Evolutionary conservation across 2,329 filamentous ascomycete species (phyloP).

Genomic region (Ophiosphaerella narmari): DNA sequence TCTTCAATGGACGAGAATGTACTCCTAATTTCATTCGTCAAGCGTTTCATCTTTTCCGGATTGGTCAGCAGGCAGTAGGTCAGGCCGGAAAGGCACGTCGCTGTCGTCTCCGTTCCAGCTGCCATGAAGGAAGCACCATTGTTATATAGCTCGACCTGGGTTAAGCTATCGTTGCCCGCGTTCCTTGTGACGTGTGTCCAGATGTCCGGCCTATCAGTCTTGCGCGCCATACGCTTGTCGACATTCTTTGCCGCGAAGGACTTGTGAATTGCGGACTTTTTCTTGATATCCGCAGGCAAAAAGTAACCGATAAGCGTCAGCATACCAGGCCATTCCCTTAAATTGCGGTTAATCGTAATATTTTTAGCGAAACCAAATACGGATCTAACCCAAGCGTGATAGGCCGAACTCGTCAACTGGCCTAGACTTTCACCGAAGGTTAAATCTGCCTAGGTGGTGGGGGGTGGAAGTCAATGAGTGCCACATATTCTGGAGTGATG

Average conservation of each 20-base stretch:
- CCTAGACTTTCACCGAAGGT: constrained; percentile 36
- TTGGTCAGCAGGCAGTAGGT: constrained; percentile 32
- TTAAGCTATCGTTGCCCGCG: constrained; percentile 14
- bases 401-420: constrained; percentile 18
- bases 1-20: constrained; percentile 17
- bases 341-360: no score
- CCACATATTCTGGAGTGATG: neutral
- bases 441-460: constrained; percentile 27
- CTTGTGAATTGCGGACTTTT: constrained; percentile 12
- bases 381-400: constrained; percentile 35
- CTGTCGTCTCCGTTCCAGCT: constrained; percentile 36
- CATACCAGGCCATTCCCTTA: constrained; percentile 13
- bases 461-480: neutral
- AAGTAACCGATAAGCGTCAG: constrained; percentile 6
- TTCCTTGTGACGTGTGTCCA: constrained; percentile 43
- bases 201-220: constrained; percentile 43
- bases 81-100: constrained; percentile 27
- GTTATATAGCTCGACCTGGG: constrained; percentile 31
- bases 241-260: constrained; percentile 20
- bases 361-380: constrained; percentile 19
- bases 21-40: constrained; percentile 27
- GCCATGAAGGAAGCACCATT: constrained; percentile 31
- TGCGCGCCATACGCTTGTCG: constrained; percentile 24
- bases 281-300: constrained; percentile 6
- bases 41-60: constrained; percentile 15